A percentile compares a stretch with the other conserved stretches of the same genome.
These are phyloP conservation scores for Fusarium albidum DNA, from an alignment of 2,329 filamentous ascomycete species.

Conservation along the genomic window DNA sequence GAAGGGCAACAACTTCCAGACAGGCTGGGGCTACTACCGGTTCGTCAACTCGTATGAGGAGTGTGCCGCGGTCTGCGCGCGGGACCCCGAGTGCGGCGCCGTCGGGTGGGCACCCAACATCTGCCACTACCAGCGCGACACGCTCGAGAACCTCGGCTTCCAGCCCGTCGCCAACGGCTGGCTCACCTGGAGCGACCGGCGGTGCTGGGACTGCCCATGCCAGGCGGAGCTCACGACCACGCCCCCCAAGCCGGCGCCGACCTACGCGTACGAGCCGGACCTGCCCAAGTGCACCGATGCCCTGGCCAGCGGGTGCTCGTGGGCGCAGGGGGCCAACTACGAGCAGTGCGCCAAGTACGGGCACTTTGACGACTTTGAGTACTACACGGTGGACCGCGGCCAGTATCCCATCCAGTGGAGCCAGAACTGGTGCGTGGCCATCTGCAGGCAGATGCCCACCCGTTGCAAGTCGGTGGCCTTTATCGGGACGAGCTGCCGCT, in stretches of 20 bases:
- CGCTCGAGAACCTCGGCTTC: neutral
- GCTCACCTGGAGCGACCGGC: neutral
- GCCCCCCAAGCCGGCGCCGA: neutral
- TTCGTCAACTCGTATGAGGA: neutral
- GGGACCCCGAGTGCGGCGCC: neutral
- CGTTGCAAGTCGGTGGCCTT: neutral
- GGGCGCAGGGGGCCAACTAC: neutral
- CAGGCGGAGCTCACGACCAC: neutral
- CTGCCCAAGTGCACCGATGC: neutral
- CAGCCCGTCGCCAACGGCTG: neutral
- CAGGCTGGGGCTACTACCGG: slow-evolving; percentile 1
- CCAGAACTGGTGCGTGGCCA: neutral
- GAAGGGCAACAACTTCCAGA: neutral
- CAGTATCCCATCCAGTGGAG: neutral
- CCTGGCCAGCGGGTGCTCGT: neutral
- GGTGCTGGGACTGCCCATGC: slow-evolving; percentile 5
- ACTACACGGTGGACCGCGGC: neutral
- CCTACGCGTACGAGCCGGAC: neutral
- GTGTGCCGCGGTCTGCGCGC: neutral
- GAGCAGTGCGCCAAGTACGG: neutral
- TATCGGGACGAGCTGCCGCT: neutral
- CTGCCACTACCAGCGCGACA: neutral
- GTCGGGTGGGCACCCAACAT: neutral
- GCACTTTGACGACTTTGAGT: neutral
- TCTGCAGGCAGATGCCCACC: neutral